Base-by-base conservation (phyloP, 495 filamentous ascomycete genomes). In the Aspergillus bridgeri region DNA sequence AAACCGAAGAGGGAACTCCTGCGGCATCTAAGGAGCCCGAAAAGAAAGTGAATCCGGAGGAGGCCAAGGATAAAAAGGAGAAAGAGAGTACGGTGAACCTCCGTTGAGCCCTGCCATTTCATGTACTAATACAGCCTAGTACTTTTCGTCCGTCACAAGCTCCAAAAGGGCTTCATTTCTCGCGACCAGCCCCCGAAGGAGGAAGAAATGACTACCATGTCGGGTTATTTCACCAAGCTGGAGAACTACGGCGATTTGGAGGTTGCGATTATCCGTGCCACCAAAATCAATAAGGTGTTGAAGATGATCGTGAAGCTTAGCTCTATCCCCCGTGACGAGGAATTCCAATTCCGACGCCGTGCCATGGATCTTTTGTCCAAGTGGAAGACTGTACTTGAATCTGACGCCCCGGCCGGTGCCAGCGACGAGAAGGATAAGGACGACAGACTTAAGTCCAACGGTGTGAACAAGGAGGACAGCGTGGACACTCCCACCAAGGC, bases 241-340 rank as follows among this genome's bases (percentile, higher is more conserved):
- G 92, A 97, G 69, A 82, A 74, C 3, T 85, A 88, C 65, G 74
- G 81, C 2, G 89, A 95, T 53, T 81, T 96, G 20, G 92, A 96
- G 60, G 89, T 89, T 15, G 84, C 82, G 61, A 93, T 96, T 61
- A 95, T 97, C 63, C 81, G 86, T 50, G 74, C 69, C 5, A 96
- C 92, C 33, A 96, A 96, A 79, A 95, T 96, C 72, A 89, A 96
- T 81, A 96, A 96, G 74, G 92, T 97, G 8, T 79, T 96, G 48
- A 92, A 91, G 75, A 90, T 85, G 43, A 93, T 97, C 65, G 78
- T 96, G 62, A 96, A 94, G 75, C 79, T 96, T 3, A 72, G 80
- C 18, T 78, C 80, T 4, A 96, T 96, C 59, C 92, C 92, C 5
- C 86, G 84, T 43, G 92, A 97, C 52, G 88, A 91, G 24, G 86